Base-by-base conservation (phyloP, 768 basidiomycete species). In the Podaxis rugospora region DNA sequence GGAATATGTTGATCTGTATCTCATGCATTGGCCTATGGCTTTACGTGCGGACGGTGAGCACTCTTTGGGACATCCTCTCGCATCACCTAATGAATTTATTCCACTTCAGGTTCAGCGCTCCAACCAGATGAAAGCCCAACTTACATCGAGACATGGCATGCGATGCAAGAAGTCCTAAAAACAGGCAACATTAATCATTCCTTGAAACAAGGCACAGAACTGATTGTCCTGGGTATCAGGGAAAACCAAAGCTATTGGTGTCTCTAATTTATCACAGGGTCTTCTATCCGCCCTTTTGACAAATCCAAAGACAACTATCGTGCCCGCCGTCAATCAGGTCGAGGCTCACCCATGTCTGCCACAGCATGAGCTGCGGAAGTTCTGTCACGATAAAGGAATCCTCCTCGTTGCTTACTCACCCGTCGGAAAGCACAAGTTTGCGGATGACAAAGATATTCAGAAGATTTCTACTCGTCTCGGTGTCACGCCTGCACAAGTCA, bases 1-100 rank as follows among this genome's bases (percentile, higher is more conserved):
- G 16, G 75, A 76, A 39, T 82, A 82, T 68, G 72, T 83, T 40
- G 81, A 83, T 68, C 64, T 83, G n/a, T 82, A 78, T 65, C 69
- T 79, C 18, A 72, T 79, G 63, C 78, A 79, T 60, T 61, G 59
- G 56, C 62, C 55, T 37, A 54, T 57, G 55, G 51, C 53, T n/a
- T 58, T 57, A 25, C 49, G 55, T 36, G 57, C 57, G 2, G 51
- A 54, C 32, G 52, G 56, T 53, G 27, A 25, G n/a, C 16, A 5
- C 14, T 39, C 40, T 25, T 2, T 28, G 4, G 4, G 9, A 14
- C 13, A 11, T 21, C 23, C 18, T 46, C 16, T 42, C 32, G 4
- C 4, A 2, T 18, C 25, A 39, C 9, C 32, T 40, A 5, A n/a
- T 5, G 16, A 35, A 37, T 27, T 37, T 37, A 39, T 25, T 51